Base-by-base conservation (phyloP, 768 basidiomycete species). In the Lentinula raphanica region DNA sequence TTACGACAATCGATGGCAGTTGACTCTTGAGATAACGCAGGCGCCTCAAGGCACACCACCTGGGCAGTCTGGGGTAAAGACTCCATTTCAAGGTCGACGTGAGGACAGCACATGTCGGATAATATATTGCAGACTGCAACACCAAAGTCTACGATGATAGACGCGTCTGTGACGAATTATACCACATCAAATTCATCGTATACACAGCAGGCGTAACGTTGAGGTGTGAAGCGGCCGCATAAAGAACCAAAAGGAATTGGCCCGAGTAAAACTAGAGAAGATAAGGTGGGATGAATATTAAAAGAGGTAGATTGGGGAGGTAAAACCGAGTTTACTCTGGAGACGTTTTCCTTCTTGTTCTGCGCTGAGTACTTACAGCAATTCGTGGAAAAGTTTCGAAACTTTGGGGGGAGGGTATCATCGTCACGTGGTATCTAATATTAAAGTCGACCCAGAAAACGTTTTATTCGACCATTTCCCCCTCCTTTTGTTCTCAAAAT, bases 401-500 rank as follows among this genome's bases (percentile, higher is more conserved):
- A 21, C 21, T 44, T 44, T 21, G 42, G 42, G 42, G 21, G 21
- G 7, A 6, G 23, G 21, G 42, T 44, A 44, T 44, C 23, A 21
- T 44, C 19, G 42, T 44, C 42, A 44, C 42, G 42, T 44, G 42
- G 21, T 7, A 21, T 21, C 21, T 21, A 23, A 44, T 44, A 44
- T 44, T 44, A 44, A 44, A 44, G 21, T 39, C 19, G 19, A 11
- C 19, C 19, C 42, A 44, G 42, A 44, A 48, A 45, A 25, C 4
- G 46, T 28, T 48, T 48, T 29, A 28, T 48, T 29, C 27, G 42
- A 56, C 36, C 42, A n/a, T 39, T 27, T 56, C 21, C 27, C 32
- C 27, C 32, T 56, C 45, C 53, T 31, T 44, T 42, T 45, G 12
- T 13, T 51, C 38, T 31, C 58, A 58, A 40, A 49, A 58, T 61